These are phyloP conservation scores for Polyporus arcularius DNA, from an alignment of 768 basidiomycete genomes.

Conservation along the genomic window DNA sequence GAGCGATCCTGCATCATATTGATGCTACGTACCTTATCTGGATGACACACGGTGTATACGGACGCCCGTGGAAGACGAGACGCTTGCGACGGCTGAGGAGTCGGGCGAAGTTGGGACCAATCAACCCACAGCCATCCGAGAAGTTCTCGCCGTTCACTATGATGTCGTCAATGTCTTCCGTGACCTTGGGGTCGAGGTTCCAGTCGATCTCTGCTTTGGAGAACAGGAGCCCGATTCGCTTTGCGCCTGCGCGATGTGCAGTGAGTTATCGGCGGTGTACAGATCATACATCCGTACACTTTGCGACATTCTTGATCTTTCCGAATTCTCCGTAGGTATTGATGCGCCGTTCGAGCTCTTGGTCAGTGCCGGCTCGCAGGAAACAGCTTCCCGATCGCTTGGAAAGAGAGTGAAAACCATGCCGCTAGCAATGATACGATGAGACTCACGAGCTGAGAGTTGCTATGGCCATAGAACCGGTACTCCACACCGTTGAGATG, in stretches of 20 bases:
- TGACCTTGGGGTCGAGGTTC: conserved; percentile 47
- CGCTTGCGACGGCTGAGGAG: conserved; percentile 55
- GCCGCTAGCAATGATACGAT: background rate
- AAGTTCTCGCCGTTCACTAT: conserved; percentile 57
- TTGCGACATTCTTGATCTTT: conserved; percentile 63
- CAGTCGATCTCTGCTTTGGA: conserved; percentile 64
- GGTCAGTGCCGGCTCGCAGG: conserved; percentile 54
- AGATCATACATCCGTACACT: conserved; percentile 42
- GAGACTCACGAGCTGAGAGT: conserved; percentile 59
- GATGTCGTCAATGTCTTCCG: conserved; percentile 61
- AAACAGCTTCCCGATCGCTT: conserved; percentile 67
- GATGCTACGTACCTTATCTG: conserved; percentile 53
- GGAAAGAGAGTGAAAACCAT: background rate
- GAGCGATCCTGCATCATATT: background rate
- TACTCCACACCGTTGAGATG: conserved; percentile 61
- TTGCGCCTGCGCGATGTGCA: conserved; percentile 48
- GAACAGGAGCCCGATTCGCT: conserved; percentile 68
- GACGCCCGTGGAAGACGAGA: conserved; percentile 52
- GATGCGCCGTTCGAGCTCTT: conserved; percentile 58
- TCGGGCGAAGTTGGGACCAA: conserved; percentile 51
- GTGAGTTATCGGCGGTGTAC: background rate
- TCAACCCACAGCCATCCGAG: conserved; percentile 71
- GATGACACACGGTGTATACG: conserved; percentile 63
- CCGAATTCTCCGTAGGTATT: conserved; percentile 60
- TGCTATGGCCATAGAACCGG: conserved; percentile 72